A percentile compares a stretch with the other conserved stretches of the same genome.
phyloP scores from a whole-genome alignment of 768 basidiomycete genomes.

The Cantharellus cinnabarinus region DNA sequence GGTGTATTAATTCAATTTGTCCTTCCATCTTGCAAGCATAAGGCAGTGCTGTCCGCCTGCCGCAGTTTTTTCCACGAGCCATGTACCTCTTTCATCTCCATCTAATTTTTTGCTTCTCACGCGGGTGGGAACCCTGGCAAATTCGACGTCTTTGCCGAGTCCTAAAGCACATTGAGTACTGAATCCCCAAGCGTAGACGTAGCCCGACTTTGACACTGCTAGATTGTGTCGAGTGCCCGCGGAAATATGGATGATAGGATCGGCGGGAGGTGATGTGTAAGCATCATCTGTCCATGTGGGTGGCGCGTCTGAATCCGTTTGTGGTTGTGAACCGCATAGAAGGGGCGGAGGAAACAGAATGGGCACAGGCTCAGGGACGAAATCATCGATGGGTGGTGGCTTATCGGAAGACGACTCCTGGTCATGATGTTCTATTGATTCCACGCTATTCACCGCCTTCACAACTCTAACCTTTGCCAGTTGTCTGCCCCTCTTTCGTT shows the following conservation, averaged over 20 bases:
- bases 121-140: slow-evolving; percentile 2
- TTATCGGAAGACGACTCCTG: not conserved
- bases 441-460: not conserved
- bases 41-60: slow-evolving; percentile 9
- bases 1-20: too few relatives aligned
- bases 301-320: slow-evolving; percentile 10
- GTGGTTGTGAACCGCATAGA: slow-evolving; percentile 10
- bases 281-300: not conserved
- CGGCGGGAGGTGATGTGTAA: slow-evolving; percentile 1
- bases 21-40: slow-evolving; percentile 1
- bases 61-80: slow-evolving; percentile 1
- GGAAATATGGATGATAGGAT: slow-evolving; percentile 18
- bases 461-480: not conserved
- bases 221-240: slow-evolving; percentile 23
- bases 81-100: not conserved
- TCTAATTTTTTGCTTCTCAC: slow-evolving; percentile 5
- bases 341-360: slow-evolving; percentile 21
- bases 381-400: not conserved
- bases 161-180: slow-evolving; percentile 20
- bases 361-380: slow-evolving; percentile 8
- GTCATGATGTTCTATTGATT: not conserved
- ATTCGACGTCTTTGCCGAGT: slow-evolving; percentile 17
- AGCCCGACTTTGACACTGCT: slow-evolving; percentile 19
- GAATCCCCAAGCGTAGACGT: slow-evolving; percentile 24
- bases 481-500: not conserved